Base-by-base conservation (phyloP, 495 filamentous ascomycete genomes). In the Podospora bellae-mahoneyi region DNA sequence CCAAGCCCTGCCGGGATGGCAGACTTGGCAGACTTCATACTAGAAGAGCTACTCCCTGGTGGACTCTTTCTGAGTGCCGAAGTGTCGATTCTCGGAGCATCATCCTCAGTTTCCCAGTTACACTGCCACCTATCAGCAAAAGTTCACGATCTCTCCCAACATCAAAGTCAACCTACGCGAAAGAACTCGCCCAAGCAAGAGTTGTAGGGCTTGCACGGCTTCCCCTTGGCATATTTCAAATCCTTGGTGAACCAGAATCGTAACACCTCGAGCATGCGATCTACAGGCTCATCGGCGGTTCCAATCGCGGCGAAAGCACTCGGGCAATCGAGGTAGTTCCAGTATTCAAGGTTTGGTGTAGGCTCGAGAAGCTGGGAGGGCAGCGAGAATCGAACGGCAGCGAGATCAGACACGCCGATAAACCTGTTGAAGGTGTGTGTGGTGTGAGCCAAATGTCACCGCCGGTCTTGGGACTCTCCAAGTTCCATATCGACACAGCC, bases 231-330 rank as follows among this genome's bases (percentile, higher is more conserved):
- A 73, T 97, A 99, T 87, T 98, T 99, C 84, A 99, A 77, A 76
- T 99, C 95, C 76, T 98, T 98, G 27, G 95, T 97, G 71, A 97
- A 98, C 95, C 95, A 99, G 77, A 99, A 99, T 44, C 95, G 87
- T 73, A 97, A 79, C 39, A 96, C 91, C 69, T 91, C 94, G 55
- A 99, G 85, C 90, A 96, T 97, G 66, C 95, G 93, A 69, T 93
- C 94, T 62, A 97, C 82, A 7, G 88, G 84, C 71, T 97, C 93
- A 69, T 97, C 90, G 9, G 94, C 94, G 73, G 94, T 94, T 68
- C 94, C 95, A 80, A 99, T 97, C 67, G 93, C 94, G 73, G 92
- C 88, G 79, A 99, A 99, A 55, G 93, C 92, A 79, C 97, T 96
- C 6, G 95, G 95, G 69, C 92, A 87, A 77, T 99, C 95, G 76